phyloP scores from a whole-genome alignment of 768 basidiomycete species.

The Termitomyces sp. region DNA sequence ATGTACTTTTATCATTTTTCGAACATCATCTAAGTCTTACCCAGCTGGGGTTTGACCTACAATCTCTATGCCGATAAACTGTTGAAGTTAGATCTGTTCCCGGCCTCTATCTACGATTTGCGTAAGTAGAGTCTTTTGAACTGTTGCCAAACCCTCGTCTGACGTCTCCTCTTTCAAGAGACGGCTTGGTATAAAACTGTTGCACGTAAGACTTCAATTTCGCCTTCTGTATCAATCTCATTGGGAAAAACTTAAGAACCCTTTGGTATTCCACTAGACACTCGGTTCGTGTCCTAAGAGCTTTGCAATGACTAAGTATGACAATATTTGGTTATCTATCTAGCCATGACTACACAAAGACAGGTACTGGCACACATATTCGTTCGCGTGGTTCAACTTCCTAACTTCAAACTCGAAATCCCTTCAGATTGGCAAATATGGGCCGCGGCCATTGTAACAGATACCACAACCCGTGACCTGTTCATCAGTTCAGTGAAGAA shows the following conservation, averaged over 20 bases:
- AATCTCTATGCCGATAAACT: conserved; percentile 60
- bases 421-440: conserved; percentile 52
- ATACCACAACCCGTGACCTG: conserved; percentile 37
- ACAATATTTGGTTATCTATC: not conserved
- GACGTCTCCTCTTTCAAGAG: conserved; percentile 21
- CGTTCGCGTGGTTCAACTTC: not conserved
- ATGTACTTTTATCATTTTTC: not conserved
- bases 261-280: conserved; percentile 44
- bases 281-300: conserved; percentile 24
- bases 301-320: not conserved
- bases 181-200: conserved; percentile 48
- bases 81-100: conserved; percentile 49
- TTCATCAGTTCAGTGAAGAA: conserved; percentile 45
- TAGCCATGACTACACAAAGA: conserved; percentile 51
- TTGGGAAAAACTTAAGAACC: conserved; percentile 20
- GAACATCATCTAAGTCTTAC: not conserved
- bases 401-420: not conserved
- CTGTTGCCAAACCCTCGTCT: not conserved
- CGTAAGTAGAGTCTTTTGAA: conserved; percentile 24
- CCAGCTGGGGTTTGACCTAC: conserved; percentile 57
- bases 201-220: conserved; percentile 23
- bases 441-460: conserved; percentile 48
- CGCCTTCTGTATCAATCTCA: not conserved
- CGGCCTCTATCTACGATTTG: conserved; percentile 37
- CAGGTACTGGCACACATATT: conserved; percentile 24